Percentiles rank a stretch among this genome's conserved stretches.
Conservation (phyloP, 305 asterid genomes). For the Euphrasia arctica region DNA sequence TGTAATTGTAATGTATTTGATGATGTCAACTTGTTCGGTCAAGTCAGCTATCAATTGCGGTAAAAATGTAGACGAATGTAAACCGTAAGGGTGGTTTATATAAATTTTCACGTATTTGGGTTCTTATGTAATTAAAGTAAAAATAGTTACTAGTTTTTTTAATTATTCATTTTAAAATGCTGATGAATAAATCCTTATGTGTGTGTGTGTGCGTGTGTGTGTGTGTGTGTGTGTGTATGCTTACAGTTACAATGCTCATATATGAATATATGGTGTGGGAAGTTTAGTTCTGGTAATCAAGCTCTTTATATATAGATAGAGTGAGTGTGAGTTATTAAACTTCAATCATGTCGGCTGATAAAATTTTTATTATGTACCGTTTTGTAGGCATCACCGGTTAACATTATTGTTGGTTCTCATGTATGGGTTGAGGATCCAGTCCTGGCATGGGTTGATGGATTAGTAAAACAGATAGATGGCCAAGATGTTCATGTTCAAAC, state of each 20-base stretch:
- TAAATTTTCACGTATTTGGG: background rate
- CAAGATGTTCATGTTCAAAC: conserved; percentile 83
- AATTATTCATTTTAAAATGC: no score
- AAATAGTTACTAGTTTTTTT: background rate
- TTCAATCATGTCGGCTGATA: conserved; percentile 12
- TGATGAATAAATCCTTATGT: background rate
- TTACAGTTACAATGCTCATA: no score
- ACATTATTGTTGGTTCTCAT: conserved; percentile 89
- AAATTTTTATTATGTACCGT: conserved; percentile 17
- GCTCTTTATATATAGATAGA: background rate
- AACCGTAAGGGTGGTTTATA: background rate
- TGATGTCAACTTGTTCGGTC: no score
- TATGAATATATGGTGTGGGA: background rate
- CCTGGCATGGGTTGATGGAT: conserved; percentile 97
- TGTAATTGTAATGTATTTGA: no score
- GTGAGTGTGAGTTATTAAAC: conserved; percentile 1
- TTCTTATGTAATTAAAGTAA: no score
- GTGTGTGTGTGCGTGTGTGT: no score
- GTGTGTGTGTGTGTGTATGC: no score
- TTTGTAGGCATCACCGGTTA: conserved; percentile 80
- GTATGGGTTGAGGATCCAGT: conserved; percentile 96
- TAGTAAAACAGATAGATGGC: conserved; percentile 72
- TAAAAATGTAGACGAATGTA: background rate
- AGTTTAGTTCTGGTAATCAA: background rate
- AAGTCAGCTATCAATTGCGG: background rate